A percentile compares a stretch with the other conserved stretches of the same genome.
Evolutionary conservation across 2,329 filamentous ascomycete genomes (phyloP).

Genomic region (Orbilia quercus): DNA sequence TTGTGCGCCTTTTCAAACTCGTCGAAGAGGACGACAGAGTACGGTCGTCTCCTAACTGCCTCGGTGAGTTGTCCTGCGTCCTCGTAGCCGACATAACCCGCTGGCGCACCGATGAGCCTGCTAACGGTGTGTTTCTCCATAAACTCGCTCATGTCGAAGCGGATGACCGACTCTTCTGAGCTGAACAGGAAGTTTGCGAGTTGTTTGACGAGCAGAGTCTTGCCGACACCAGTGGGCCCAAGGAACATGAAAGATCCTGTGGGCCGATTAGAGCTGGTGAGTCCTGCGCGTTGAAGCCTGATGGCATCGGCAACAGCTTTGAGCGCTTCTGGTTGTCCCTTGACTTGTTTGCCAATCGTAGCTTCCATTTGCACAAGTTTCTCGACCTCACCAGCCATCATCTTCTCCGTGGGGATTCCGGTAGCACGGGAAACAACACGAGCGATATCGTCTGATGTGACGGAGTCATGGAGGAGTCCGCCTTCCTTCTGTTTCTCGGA

Average conservation of each 20-base stretch:
- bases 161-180: slow-evolving; percentile 86
- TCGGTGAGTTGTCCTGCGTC: slow-evolving; percentile 96
- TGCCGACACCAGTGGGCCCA: slow-evolving; percentile 94
- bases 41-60: slow-evolving; percentile 92
- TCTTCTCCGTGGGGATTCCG: slow-evolving; percentile 89
- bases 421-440: slow-evolving; percentile 90
- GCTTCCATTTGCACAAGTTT: slow-evolving; percentile 98
- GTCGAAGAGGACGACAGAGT: slow-evolving; percentile 93
- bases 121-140: slow-evolving; percentile 97
- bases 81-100: slow-evolving; percentile 95
- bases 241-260: slow-evolving; percentile 98
- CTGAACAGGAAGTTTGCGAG: slow-evolving; percentile 93
- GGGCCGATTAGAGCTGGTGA: slow-evolving; percentile 90
- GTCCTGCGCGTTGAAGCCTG: slow-evolving; percentile 88
- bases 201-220: slow-evolving; percentile 97
- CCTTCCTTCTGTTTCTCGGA: slow-evolving; percentile 66
- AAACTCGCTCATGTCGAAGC: slow-evolving; percentile 98
- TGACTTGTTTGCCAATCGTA: slow-evolving; percentile 81
- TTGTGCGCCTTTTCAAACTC: slow-evolving; percentile 98
- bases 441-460: slow-evolving; percentile 95
- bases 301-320: slow-evolving; percentile 92
- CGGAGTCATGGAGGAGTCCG: slow-evolving; percentile 86
- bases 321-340: slow-evolving; percentile 93
- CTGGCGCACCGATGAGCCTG: slow-evolving; percentile 88
- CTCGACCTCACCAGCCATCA: slow-evolving; percentile 92